Conservation (phyloP, 176 grass and related monocot species). For the Phoenix dactylifera region DNA sequence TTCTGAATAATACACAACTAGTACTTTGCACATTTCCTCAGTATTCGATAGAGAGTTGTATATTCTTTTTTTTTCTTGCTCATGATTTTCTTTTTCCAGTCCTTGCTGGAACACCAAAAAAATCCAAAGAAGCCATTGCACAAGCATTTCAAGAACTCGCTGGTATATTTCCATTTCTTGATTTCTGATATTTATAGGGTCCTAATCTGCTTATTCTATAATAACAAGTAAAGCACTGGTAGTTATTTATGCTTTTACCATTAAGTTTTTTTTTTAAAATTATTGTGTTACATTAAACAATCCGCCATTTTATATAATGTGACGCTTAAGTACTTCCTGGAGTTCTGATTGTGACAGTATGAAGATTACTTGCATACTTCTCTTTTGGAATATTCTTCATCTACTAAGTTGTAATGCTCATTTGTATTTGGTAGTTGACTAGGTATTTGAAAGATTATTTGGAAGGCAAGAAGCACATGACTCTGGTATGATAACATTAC, state of each 20-base stretch:
- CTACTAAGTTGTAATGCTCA: constrained; percentile 2
- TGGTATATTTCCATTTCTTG: constrained; percentile 44
- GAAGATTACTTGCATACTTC: no score
- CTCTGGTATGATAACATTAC: constrained; percentile 44
- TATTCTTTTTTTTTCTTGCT: background rate
- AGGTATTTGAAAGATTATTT: constrained; percentile 87
- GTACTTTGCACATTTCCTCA: no score
- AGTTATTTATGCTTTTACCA: no score
- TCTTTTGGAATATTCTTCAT: no score
- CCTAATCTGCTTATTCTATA: constrained; percentile 9
- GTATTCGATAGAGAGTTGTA: background rate
- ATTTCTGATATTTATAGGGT: background rate
- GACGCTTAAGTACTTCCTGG: no score
- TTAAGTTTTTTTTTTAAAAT: no score
- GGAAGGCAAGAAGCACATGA: constrained; percentile 87
- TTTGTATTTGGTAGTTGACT: constrained; percentile 55
- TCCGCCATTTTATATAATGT: no score
- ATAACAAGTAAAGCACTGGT: background rate
- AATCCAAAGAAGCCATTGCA: constrained; percentile 75
- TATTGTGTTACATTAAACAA: no score
- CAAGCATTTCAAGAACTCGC: constrained; percentile 85
- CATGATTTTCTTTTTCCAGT: constrained; percentile 36
- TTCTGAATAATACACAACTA: no score
- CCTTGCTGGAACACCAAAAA: constrained; percentile 81
- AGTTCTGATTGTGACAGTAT: no score